These are phyloP conservation scores for Endoconidiophora laricicola DNA, from an alignment of 2,329 filamentous ascomycete genomes.

Conservation along the genomic window DNA sequence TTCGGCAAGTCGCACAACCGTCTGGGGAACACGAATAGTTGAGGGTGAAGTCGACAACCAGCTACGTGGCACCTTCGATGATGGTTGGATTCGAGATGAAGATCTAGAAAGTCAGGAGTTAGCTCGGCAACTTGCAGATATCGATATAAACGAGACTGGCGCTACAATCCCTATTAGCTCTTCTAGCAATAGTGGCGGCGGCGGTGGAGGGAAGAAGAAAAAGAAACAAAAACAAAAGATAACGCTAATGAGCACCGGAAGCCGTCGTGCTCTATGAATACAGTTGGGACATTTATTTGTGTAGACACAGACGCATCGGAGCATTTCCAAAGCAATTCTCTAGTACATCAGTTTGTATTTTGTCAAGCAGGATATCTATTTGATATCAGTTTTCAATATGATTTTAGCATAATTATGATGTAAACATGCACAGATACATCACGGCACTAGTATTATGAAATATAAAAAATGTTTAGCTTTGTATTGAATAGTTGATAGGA, in stretches of 20 bases:
- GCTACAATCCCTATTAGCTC: too few relatives aligned
- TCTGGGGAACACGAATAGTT: constrained; percentile 77
- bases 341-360: too few relatives aligned
- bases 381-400: background rate
- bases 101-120: constrained; percentile 46
- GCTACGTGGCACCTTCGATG: constrained; percentile 31
- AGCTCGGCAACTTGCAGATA: constrained; percentile 39
- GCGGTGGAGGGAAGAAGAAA: constrained; percentile 28
- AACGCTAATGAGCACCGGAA: constrained; percentile 52
- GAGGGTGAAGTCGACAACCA: constrained; percentile 36
- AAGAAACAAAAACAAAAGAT: constrained; percentile 62
- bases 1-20: constrained; percentile 50
- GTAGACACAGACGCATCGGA: background rate
- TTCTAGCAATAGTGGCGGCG: constrained; percentile 16
- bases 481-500: too few relatives aligned
- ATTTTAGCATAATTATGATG: background rate
- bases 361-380: too few relatives aligned
- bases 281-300: background rate
- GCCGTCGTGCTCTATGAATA: constrained; percentile 29
- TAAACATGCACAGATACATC: too few relatives aligned
- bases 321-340: background rate
- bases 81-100: constrained; percentile 78
- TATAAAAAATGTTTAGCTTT: background rate
- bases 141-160: constrained; percentile 23
- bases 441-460: background rate